Conservation (phyloP, 169 alveolate species). For the Fabrea salina region DNA sequence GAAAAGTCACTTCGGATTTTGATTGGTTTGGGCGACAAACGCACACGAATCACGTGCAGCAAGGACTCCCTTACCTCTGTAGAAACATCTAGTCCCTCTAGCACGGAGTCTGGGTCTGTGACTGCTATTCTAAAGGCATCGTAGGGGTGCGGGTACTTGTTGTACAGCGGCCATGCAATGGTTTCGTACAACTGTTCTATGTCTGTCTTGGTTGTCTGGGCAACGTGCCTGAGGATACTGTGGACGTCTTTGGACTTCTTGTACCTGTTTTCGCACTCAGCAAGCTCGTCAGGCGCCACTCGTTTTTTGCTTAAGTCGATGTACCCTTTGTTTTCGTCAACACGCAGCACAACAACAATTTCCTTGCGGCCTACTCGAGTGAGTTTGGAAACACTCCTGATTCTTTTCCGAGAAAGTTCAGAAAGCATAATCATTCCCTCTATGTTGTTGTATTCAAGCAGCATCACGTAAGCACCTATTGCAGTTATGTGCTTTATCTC, state of each 20-base stretch:
- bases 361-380: slow-evolving; percentile 90
- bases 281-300: slow-evolving; percentile 94
- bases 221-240: slow-evolving; percentile 92
- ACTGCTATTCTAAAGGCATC: slow-evolving; percentile 95
- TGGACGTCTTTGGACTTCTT: slow-evolving; percentile 93
- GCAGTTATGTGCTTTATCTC: slow-evolving; percentile 92
- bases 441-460: slow-evolving; percentile 95
- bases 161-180: slow-evolving; percentile 96
- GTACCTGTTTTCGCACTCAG: slow-evolving; percentile 82
- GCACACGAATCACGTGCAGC: slow-evolving; percentile 79
- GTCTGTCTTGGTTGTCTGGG: slow-evolving; percentile 57
- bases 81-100: slow-evolving; percentile 84
- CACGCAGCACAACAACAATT: slow-evolving; percentile 94
- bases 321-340: slow-evolving; percentile 95
- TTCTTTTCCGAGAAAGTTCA: slow-evolving; percentile 94
- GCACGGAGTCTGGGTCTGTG: slow-evolving; percentile 86
- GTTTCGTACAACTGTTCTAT: slow-evolving; percentile 88
- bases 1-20: slow-evolving; percentile 88
- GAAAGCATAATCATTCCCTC: slow-evolving; percentile 94
- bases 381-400: slow-evolving; percentile 73
- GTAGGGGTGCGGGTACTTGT: slow-evolving; percentile 91
- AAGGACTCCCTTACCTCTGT: slow-evolving; percentile 84
- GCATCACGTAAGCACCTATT: slow-evolving; percentile 96
- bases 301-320: slow-evolving; percentile 93
- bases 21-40: slow-evolving; percentile 90